Evolutionary conservation across 1,139 yeast genomes (phyloP).

Genomic region (Suhomyces chickasaworum): DNA sequence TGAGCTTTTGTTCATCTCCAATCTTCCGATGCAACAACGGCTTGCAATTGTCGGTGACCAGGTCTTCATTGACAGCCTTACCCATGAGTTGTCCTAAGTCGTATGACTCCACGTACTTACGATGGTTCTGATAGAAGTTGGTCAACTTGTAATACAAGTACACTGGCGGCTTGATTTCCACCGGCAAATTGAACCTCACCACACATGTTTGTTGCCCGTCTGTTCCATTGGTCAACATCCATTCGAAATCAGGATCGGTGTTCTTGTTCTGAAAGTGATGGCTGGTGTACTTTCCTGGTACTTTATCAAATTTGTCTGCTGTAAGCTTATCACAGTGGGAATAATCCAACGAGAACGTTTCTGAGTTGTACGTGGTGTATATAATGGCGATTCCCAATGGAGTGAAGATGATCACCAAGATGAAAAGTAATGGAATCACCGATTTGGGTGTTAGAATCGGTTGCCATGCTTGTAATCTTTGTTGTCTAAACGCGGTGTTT

Average conservation of each 20-base stretch:
- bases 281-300: constrained; percentile 54
- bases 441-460: constrained; percentile 76
- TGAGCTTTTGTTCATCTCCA: constrained; percentile 36
- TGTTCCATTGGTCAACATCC: constrained; percentile 50
- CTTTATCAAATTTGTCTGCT: constrained; percentile 33
- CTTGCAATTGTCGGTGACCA: constrained; percentile 55
- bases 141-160: constrained; percentile 70
- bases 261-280: constrained; percentile 56
- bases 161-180: constrained; percentile 59
- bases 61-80: constrained; percentile 50
- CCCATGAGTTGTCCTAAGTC: constrained; percentile 70
- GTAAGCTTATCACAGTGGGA: constrained; percentile 54
- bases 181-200: constrained; percentile 61
- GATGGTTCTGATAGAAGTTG: constrained; percentile 75
- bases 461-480: constrained; percentile 72
- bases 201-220: constrained; percentile 47
- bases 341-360: constrained; percentile 59
- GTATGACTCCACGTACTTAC: constrained; percentile 72
- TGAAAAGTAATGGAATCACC: constrained; percentile 66
- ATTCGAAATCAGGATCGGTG: constrained; percentile 49
- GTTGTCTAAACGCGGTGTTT: constrained; percentile 79
- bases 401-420: constrained; percentile 66
- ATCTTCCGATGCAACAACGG: constrained; percentile 49
- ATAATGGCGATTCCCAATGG: constrained; percentile 75
- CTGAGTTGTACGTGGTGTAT: constrained; percentile 60